Base-by-base conservation (phyloP, 306 rosid species). In the Comarum palustre region DNA sequence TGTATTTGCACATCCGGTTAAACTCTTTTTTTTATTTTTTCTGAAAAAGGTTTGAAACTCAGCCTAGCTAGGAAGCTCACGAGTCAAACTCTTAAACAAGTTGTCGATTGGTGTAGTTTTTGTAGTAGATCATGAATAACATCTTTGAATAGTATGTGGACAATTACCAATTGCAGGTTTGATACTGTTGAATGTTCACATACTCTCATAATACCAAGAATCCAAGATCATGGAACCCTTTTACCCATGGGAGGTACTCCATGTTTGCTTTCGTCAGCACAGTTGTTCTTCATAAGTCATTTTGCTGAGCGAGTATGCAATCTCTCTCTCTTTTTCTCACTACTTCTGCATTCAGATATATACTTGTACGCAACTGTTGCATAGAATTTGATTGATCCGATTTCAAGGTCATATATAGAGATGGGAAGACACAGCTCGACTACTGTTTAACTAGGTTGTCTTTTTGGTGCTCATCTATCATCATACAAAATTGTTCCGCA, bases 401-500 rank as follows among this genome's bases (percentile, higher is more conserved):
- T 34, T 32, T 2, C 10, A n/a, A 34, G 45, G 47, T 69, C 55
- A 34, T 36, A 47, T 68, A 32, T 52, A 15, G 46, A 36, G 46
- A 17, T 29, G 24, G 14, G 25, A 1, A 17, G 39, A 63, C 16
- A 32, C 34, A 22, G 43, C 66, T 71, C 36, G 17, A 22, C 36
- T 38, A 14, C 11, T 48, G 19, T 46, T 15, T 39, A 39, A 39
- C 1, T 8, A 27, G 6, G 38, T 54, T 45, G 17, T 39, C 39
- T 42, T 42, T 50, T 34, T 20, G 15, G 69, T 50, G 25, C 39
- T 36, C 36, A 3, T 47, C 36, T 3, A 27, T 46, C 24, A 55
- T 67, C 32, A 52, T 66, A 29, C 15, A n/a, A 43, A 43, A n/a
- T 59, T n/a, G 68, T 57, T 36, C 24, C 29, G 75, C 42, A 71